These are phyloP conservation scores for Nicotiana tomentosiformis DNA, from an alignment of 257 asterid genomes.

Conservation along the genomic window DNA sequence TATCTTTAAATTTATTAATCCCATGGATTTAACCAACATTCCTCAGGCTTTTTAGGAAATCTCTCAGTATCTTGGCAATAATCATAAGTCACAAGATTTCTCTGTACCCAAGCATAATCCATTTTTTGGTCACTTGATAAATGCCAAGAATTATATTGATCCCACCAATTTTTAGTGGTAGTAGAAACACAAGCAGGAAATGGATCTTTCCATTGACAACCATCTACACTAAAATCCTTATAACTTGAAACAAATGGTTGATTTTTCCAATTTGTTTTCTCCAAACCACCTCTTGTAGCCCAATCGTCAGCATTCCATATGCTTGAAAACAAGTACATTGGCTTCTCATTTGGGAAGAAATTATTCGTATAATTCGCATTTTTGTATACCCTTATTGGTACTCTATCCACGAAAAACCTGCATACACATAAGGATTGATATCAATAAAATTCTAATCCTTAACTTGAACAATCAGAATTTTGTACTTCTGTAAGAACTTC, in stretches of 20 bases:
- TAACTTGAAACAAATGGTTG: conserved; percentile 91
- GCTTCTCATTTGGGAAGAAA: conserved; percentile 80
- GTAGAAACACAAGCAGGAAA: conserved; percentile 81
- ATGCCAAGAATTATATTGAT: conserved; percentile 83
- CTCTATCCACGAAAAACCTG: conserved; percentile 77
- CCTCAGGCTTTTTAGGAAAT: conserved; percentile 61
- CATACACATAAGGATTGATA: background rate
- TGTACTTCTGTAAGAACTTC: background rate
- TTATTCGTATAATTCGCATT: conserved; percentile 85
- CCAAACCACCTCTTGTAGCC: conserved; percentile 95
- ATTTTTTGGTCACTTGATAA: conserved; percentile 51
- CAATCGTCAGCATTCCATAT: conserved; percentile 98
- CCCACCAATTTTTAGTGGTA: conserved; percentile 89
- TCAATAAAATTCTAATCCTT: background rate
- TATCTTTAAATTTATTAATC: conserved; percentile 15
- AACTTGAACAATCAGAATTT: background rate
- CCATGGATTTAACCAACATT: conserved; percentile 81
- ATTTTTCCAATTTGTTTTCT: conserved; percentile 85
- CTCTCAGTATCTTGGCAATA: conserved; percentile 70
- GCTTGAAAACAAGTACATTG: conserved; percentile 91
- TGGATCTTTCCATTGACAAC: conserved; percentile 88
- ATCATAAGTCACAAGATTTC: conserved; percentile 87
- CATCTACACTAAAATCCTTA: conserved; percentile 67
- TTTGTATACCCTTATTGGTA: conserved; percentile 77
- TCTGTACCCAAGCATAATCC: conserved; percentile 81